These are phyloP conservation scores for Apiotrichum laibachii DNA, from an alignment of 1,284 basidiomycete species.

Conservation along the genomic window DNA sequence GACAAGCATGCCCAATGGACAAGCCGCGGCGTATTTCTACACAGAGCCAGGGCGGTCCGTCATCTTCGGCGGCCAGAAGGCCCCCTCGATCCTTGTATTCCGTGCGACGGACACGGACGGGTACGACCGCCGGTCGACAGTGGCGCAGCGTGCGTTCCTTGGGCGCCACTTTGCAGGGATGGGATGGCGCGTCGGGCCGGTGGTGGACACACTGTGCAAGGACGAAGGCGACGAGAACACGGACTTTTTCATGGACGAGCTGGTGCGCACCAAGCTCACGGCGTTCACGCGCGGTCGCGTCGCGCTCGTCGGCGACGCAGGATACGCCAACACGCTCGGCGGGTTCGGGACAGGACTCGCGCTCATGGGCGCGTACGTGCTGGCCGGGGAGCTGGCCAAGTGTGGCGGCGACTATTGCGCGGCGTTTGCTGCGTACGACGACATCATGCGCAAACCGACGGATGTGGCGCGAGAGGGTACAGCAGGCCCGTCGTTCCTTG, in stretches of 20 bases:
- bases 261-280: conserved; percentile 23
- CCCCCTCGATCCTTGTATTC: too few relatives aligned
- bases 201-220: conserved; percentile 11
- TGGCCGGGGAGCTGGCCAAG: conserved; percentile 30
- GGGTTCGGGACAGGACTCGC: conserved; percentile 31
- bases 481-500: not conserved
- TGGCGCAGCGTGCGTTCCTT: too few relatives aligned
- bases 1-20: too few relatives aligned
- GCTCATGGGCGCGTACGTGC: conserved; percentile 28
- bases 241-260: conserved; percentile 32
- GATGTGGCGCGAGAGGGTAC: not conserved
- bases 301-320: conserved; percentile 31
- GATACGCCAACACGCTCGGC: conserved; percentile 27
- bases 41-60: too few relatives aligned
- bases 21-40: too few relatives aligned
- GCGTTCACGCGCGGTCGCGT: conserved; percentile 16
- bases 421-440: not conserved
- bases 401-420: not conserved
- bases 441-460: not conserved
- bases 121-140: too few relatives aligned
- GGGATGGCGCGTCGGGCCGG: too few relatives aligned
- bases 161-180: too few relatives aligned
- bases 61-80: too few relatives aligned
- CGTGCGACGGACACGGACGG: too few relatives aligned
- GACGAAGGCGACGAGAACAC: conserved; percentile 21